phyloP scores from a whole-genome alignment of 805 yeast species.

The Nakazawaea peltata region DNA sequence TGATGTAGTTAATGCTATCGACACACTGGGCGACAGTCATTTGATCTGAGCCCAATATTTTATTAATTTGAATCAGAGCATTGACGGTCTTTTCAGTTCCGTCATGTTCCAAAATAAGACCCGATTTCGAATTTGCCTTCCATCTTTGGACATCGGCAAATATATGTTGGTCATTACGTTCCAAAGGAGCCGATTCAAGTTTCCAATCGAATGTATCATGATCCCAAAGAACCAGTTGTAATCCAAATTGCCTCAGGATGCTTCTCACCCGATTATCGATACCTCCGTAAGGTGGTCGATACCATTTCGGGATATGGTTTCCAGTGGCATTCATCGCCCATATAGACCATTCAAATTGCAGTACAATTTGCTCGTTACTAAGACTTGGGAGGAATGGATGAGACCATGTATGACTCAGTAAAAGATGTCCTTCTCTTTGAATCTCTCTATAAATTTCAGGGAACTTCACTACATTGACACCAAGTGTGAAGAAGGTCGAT shows the following conservation, averaged over 20 bases:
- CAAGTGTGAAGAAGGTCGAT: slow-evolving; percentile 81
- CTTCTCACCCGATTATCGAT: slow-evolving; percentile 79
- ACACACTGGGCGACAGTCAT: slow-evolving; percentile 75
- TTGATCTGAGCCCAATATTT: slow-evolving; percentile 41
- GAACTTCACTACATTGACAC: slow-evolving; percentile 66
- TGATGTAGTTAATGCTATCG: slow-evolving; percentile 50
- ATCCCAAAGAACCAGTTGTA: slow-evolving; percentile 88
- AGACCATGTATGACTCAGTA: slow-evolving; percentile 91
- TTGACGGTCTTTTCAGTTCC: slow-evolving; percentile 58
- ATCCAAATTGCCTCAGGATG: slow-evolving; percentile 75
- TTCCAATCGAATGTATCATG: slow-evolving; percentile 90
- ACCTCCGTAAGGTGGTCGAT: slow-evolving; percentile 96
- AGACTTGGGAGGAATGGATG: slow-evolving; percentile 78
- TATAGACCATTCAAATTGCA: slow-evolving; percentile 89
- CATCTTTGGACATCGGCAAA: slow-evolving; percentile 48
- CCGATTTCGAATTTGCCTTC: slow-evolving; percentile 31
- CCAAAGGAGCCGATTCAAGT: slow-evolving; percentile 37
- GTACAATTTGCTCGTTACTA: slow-evolving; percentile 72
- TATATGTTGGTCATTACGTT: slow-evolving; percentile 43
- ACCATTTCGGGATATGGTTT: slow-evolving; percentile 81
- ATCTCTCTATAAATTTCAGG: slow-evolving; percentile 66
- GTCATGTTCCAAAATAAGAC: slow-evolving; percentile 86
- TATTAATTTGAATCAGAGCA: slow-evolving; percentile 52
- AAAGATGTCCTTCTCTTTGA: slow-evolving; percentile 57
- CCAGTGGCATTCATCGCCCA: slow-evolving; percentile 99